phyloP scores from a whole-genome alignment of 768 basidiomycete genomes.

The Suillus ampliporus region DNA sequence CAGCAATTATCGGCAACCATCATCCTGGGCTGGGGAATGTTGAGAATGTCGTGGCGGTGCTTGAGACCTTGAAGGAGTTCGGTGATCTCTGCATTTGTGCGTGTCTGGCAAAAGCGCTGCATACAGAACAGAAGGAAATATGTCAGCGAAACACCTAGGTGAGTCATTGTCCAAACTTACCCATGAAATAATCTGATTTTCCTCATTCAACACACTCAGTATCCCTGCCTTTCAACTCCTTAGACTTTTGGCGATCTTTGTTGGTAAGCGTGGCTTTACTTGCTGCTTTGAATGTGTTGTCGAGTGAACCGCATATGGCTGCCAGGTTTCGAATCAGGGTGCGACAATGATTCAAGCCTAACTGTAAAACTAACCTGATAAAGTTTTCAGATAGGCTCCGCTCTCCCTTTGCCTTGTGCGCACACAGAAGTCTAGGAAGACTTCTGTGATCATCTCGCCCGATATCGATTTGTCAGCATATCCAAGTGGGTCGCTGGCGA shows the following conservation, averaged over 20 bases:
- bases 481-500: background rate
- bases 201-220: conserved; percentile 22
- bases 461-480: conserved; percentile 19
- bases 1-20: conserved; percentile 30
- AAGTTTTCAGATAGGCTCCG: conserved; percentile 9
- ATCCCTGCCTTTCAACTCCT: conserved; percentile 19
- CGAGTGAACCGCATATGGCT: conserved; percentile 14
- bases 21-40: conserved; percentile 17
- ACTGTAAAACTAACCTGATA: too few relatives aligned
- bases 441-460: conserved; percentile 26
- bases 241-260: background rate
- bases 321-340: too few relatives aligned
- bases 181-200: conserved; percentile 20
- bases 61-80: conserved; percentile 20
- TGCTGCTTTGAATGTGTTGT: conserved; percentile 24
- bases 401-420: background rate
- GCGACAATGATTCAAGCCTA: too few relatives aligned
- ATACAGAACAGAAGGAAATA: too few relatives aligned
- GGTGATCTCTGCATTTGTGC: conserved; percentile 18
- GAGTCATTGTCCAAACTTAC: conserved; percentile 13
- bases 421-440: conserved; percentile 22
- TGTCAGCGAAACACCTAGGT: too few relatives aligned
- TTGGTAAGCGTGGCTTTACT: conserved; percentile 19
- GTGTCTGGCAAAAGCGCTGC: conserved; percentile 22
- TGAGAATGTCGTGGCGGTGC: conserved; percentile 13